Percentiles rank a stretch among this genome's conserved stretches.
These are phyloP conservation scores for Aspergillus sergii DNA, from an alignment of 2,329 filamentous ascomycete species.

Conservation along the genomic window DNA sequence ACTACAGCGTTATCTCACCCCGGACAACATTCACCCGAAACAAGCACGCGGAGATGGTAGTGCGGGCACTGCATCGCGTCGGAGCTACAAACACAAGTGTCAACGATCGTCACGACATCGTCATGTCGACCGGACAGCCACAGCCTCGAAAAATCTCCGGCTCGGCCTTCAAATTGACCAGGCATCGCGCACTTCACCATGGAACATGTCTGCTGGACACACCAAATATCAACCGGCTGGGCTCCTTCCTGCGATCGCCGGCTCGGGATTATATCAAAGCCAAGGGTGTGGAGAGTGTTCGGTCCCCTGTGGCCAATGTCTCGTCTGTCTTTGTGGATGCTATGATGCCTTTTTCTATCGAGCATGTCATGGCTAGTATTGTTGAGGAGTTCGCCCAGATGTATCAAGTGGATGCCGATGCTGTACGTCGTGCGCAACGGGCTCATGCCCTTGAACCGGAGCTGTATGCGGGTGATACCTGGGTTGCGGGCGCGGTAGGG, in stretches of 20 bases:
- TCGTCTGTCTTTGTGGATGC: constrained; percentile 55
- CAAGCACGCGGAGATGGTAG: constrained; percentile 90
- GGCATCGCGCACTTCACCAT: constrained; percentile 81
- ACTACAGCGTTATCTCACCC: constrained; percentile 90
- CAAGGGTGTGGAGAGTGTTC: constrained; percentile 87
- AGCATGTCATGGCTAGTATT: constrained; percentile 56
- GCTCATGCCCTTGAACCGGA: constrained; percentile 38
- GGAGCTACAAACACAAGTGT: constrained; percentile 64
- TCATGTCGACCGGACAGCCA: constrained; percentile 60
- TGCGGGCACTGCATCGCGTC: constrained; percentile 67
- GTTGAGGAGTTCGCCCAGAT: constrained; percentile 66
- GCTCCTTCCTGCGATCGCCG: constrained; percentile 73
- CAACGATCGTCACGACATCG: constrained; percentile 92
- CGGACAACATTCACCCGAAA: constrained; percentile 76
- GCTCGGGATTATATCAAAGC: constrained; percentile 75
- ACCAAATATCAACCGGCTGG: constrained; percentile 71
- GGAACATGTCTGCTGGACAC: constrained; percentile 84
- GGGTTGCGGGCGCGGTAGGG: constrained; percentile 52
- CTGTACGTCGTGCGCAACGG: constrained; percentile 34
- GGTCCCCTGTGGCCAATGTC: constrained; percentile 81
- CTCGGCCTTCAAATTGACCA: constrained; percentile 91
- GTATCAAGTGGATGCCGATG: constrained; percentile 56
- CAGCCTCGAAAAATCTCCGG: constrained; percentile 79
- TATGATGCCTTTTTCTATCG: constrained; percentile 49
- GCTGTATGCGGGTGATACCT: constrained; percentile 36